phyloP scores from a whole-genome alignment of 805 yeast species.

The Starmerella vaccinii region DNA sequence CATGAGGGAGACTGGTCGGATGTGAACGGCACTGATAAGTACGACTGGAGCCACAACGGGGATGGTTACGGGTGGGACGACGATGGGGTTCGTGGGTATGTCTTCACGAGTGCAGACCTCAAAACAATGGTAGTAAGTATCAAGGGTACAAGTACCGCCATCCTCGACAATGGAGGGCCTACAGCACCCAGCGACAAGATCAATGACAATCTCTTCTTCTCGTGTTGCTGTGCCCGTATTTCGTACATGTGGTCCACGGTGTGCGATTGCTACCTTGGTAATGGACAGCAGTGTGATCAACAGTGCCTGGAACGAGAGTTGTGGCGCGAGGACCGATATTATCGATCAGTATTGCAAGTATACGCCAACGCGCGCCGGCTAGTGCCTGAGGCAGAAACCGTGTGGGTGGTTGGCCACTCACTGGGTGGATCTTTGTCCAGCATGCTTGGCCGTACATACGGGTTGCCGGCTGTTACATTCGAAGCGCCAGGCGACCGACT shows the following conservation, averaged over 20 bases:
- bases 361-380: slow-evolving; percentile 56
- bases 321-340: slow-evolving; percentile 66
- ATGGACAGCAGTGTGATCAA: slow-evolving; percentile 65
- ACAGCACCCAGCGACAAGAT: slow-evolving; percentile 71
- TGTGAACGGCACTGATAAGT: slow-evolving; percentile 33
- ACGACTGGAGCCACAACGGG: slow-evolving; percentile 45
- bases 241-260: slow-evolving; percentile 89
- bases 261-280: slow-evolving; percentile 76
- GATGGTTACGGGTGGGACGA: slow-evolving; percentile 75
- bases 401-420: slow-evolving; percentile 95
- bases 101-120: slow-evolving; percentile 55
- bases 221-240: slow-evolving; percentile 93
- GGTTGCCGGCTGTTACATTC: slow-evolving; percentile 78
- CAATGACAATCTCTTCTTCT: slow-evolving; percentile 80
- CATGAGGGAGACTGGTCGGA: slow-evolving; percentile 80
- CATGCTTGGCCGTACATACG: slow-evolving; percentile 77
- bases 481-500: slow-evolving; percentile 89
- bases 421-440: slow-evolving; percentile 82
- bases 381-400: slow-evolving; percentile 53
- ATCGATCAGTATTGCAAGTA: slow-evolving; percentile 65
- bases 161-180: slow-evolving; percentile 44
- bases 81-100: slow-evolving; percentile 81
- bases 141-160: slow-evolving; percentile 88
- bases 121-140: slow-evolving; percentile 61
- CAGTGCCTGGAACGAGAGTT: slow-evolving; percentile 72